Conservation (phyloP, 2,329 filamentous ascomycete genomes). For the Hortaea sp. region DNA sequence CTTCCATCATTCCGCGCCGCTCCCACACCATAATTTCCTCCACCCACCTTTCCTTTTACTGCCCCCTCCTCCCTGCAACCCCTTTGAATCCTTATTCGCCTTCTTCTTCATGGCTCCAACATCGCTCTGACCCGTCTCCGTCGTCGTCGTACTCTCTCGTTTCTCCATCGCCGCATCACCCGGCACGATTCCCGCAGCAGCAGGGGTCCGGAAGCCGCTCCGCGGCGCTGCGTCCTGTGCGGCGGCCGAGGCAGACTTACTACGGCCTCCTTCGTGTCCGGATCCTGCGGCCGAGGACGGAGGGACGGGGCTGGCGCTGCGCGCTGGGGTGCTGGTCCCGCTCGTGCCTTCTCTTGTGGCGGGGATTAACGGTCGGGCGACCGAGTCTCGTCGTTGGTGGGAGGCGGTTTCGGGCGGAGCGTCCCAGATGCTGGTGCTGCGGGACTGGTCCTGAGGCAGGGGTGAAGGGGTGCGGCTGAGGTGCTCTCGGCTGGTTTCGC, state of each 20-base stretch:
- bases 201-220: neutral
- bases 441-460: neutral
- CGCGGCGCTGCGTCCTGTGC: neutral
- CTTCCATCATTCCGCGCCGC: neutral
- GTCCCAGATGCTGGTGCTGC: neutral
- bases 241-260: neutral
- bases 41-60: neutral
- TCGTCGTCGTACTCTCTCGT: neutral
- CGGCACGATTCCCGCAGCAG: neutral
- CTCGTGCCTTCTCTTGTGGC: neutral
- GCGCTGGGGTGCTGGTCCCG: neutral
- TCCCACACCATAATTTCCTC: neutral
- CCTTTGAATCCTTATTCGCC: neutral
- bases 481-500: constrained; percentile 5
- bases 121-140: neutral
- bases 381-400: neutral
- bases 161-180: constrained; percentile 3
- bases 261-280: neutral
- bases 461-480: neutral
- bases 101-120: neutral
- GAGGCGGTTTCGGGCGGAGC: neutral
- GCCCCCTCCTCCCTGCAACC: neutral
- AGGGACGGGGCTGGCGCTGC: too few relatives aligned
- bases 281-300: too few relatives aligned
- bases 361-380: neutral